A percentile compares a stretch with the other conserved stretches of the same genome.
These are phyloP conservation scores for Eucalyptus sp. DNA, from an alignment of 345 rosid genomes.

Conservation along the genomic window DNA sequence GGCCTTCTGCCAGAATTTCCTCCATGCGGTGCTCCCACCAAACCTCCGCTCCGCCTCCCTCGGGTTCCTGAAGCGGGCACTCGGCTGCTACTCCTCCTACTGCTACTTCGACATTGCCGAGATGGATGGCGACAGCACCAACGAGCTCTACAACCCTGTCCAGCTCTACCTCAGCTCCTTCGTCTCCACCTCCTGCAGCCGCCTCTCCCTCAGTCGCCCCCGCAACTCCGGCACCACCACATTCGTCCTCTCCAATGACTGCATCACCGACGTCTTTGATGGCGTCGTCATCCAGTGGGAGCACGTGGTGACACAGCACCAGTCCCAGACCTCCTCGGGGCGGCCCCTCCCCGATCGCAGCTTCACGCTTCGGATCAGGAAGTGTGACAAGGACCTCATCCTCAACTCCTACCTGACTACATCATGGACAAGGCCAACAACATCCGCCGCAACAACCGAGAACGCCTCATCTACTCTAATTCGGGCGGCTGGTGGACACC, in stretches of 20 bases:
- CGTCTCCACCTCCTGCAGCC: not conserved
- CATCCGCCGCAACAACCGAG: slow-evolving; percentile 37
- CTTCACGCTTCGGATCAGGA: not conserved
- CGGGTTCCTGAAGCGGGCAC: not conserved
- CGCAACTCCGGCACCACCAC: not conserved
- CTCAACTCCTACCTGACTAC: not conserved
- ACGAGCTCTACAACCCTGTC: not conserved
- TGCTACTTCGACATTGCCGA: not conserved
- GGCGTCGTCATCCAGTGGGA: slow-evolving; percentile 26
- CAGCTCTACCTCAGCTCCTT: not conserved
- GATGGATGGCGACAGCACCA: not conserved
- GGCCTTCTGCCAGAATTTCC: not conserved
- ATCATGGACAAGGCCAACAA: not conserved
- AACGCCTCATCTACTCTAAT: slow-evolving; percentile 67
- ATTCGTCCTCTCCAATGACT: slow-evolving; percentile 35
- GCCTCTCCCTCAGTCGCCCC: not conserved
- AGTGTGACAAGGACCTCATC: not conserved
- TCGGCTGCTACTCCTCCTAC: not conserved
- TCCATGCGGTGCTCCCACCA: slow-evolving; percentile 48
- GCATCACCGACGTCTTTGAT: slow-evolving; percentile 59
- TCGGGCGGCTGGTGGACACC: slow-evolving; percentile 93
- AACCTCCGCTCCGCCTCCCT: slow-evolving; percentile 69
- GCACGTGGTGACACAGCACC: not conserved
- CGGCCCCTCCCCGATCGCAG: not conserved
- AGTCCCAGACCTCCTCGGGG: not conserved